phyloP scores from a whole-genome alignment of 148 eudicot species.

The Euryodendron excelsum region DNA sequence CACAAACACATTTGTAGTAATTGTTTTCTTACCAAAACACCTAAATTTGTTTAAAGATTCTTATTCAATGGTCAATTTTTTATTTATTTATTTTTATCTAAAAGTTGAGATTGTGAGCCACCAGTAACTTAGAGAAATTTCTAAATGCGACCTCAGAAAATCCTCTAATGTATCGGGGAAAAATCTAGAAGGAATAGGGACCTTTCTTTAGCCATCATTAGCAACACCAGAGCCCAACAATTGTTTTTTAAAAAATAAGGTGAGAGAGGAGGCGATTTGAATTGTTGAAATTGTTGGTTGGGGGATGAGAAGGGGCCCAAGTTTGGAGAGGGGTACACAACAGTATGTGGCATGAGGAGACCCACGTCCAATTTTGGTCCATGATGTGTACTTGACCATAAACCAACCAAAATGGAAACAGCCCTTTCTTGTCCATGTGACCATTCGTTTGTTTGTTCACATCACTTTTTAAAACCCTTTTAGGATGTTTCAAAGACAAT shows the following conservation, averaged over 20 bases:
- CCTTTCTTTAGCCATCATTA: slow-evolving; percentile 10
- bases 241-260: background rate
- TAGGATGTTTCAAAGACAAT: too few species aligned
- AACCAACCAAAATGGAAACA: background rate
- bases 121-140: too few species aligned
- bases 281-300: background rate
- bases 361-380: background rate
- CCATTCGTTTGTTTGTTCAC: background rate
- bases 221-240: slow-evolving; percentile 8
- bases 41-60: too few species aligned
- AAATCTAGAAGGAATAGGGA: background rate
- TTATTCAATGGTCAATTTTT: too few species aligned
- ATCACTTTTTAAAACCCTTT: background rate
- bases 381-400: background rate
- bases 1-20: too few species aligned
- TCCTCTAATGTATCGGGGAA: too few species aligned
- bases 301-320: background rate
- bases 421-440: background rate
- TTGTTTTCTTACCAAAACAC: too few species aligned
- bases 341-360: too few species aligned
- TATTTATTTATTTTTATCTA: too few species aligned
- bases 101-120: too few species aligned
- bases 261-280: background rate
- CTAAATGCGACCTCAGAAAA: too few species aligned
- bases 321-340: too few species aligned